Conservation (phyloP, 257 asterid genomes). For the Solanum dulcamara region DNA sequence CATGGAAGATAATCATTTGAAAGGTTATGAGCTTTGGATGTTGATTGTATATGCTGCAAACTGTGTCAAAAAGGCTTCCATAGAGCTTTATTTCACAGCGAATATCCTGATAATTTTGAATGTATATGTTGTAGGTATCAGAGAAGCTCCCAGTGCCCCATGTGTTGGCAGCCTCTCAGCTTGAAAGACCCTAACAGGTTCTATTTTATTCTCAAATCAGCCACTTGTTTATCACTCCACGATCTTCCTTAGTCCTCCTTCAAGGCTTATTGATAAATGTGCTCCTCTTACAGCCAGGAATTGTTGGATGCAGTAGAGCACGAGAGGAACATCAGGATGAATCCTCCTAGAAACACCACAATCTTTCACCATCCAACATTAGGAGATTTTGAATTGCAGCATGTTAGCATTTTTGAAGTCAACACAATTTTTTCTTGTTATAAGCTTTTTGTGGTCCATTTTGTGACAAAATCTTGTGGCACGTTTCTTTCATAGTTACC, state of each 20-base stretch:
- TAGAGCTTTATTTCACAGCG: background rate
- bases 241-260: background rate
- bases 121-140: constrained; percentile 51
- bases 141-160: constrained; percentile 90
- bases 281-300: constrained; percentile 62
- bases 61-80: background rate
- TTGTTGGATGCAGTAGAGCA: constrained; percentile 89
- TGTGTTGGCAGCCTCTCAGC: constrained; percentile 84
- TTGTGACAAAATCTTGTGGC: background rate
- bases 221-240: background rate
- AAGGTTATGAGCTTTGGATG: background rate
- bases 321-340: constrained; percentile 72
- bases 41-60: background rate
- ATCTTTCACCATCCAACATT: constrained; percentile 93
- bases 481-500: constrained; percentile 45
- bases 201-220: background rate
- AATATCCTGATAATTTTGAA: background rate
- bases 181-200: constrained; percentile 86
- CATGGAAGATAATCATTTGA: background rate
- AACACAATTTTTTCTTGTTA: background rate
- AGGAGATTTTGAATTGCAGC: constrained; percentile 91
- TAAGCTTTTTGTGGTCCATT: background rate
- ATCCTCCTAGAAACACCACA: constrained; percentile 75
- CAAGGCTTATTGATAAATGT: background rate
- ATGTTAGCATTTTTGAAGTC: constrained; percentile 35